Evolutionary conservation across 2,329 filamentous ascomycete species (phyloP).

Genomic region (Apiospora hydei): DNA sequence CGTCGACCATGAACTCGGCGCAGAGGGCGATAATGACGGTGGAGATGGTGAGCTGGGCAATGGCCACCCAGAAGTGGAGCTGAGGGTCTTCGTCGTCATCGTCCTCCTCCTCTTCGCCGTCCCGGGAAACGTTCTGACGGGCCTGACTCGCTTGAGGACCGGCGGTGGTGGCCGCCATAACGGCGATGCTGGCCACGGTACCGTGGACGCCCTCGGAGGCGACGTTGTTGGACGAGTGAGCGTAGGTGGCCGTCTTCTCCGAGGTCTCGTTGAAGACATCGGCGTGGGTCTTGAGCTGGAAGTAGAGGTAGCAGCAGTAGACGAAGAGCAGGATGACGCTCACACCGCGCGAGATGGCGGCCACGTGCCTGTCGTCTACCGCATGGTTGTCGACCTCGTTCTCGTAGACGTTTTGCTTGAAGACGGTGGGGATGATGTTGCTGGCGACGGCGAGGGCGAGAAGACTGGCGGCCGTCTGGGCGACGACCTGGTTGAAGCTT

Average conservation of each 20-base stretch:
- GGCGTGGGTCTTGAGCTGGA: slow-evolving; percentile 88
- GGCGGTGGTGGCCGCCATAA: slow-evolving; percentile 44
- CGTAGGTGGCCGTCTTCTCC: slow-evolving; percentile 65
- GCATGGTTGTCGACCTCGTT: slow-evolving; percentile 58
- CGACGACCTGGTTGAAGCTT: slow-evolving; percentile 90
- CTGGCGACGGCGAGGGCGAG: slow-evolving; percentile 80
- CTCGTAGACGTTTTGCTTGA: slow-evolving; percentile 61
- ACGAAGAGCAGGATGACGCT: slow-evolving; percentile 83
- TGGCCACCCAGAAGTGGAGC: slow-evolving; percentile 74
- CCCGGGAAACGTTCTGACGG: neutral
- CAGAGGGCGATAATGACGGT: slow-evolving; percentile 84
- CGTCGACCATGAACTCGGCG: slow-evolving; percentile 79
- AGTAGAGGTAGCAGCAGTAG: slow-evolving; percentile 84
- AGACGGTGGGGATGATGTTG: slow-evolving; percentile 90
- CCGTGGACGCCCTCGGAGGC: neutral
- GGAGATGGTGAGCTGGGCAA: slow-evolving; percentile 73
- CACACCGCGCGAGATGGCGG: slow-evolving; percentile 73
- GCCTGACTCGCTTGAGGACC: slow-evolving; percentile 41
- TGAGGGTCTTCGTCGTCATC: slow-evolving; percentile 73
- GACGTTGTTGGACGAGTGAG: slow-evolving; percentile 55
- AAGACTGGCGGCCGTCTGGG: slow-evolving; percentile 85
- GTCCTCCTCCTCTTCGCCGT: slow-evolving; percentile 53
- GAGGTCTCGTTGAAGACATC: slow-evolving; percentile 73
- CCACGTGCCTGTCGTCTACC: slow-evolving; percentile 54
- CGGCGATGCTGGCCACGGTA: slow-evolving; percentile 46